phyloP scores from a whole-genome alignment of 352 stramenopile genomes.

The Phytophthora citrophthora region DNA sequence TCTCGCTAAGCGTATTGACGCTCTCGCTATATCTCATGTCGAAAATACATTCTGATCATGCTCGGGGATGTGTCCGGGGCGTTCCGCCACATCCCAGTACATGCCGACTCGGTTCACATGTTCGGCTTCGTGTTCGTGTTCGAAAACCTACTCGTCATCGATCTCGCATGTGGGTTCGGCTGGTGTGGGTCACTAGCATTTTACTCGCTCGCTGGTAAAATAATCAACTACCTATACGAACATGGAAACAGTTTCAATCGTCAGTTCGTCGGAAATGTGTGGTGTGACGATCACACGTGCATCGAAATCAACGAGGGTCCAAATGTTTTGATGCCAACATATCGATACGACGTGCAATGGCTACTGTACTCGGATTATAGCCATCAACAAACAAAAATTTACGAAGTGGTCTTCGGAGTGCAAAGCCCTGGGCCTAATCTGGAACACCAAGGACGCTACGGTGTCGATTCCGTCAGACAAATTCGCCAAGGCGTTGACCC shows the following conservation, averaged over 20 bases:
- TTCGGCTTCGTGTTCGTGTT: slow-evolving; percentile 28
- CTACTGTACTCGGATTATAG: slow-evolving; percentile 3
- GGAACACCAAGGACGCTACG: neutral
- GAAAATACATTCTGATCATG: slow-evolving; percentile 16
- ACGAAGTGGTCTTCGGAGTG: neutral
- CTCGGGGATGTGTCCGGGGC: slow-evolving; percentile 36
- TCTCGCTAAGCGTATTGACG: slow-evolving; percentile 22
- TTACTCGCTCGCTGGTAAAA: slow-evolving; percentile 19
- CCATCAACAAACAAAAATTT: neutral
- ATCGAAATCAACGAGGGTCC: slow-evolving; percentile 13
- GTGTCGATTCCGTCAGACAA: neutral
- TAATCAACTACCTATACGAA: slow-evolving; percentile 30
- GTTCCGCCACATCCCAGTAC: slow-evolving; percentile 36
- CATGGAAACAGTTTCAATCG: neutral
- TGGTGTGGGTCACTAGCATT: slow-evolving; percentile 32
- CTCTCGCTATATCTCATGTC: slow-evolving; percentile 5
- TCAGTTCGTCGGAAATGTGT: slow-evolving; percentile 20
- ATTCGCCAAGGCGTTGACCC: neutral
- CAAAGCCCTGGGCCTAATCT: neutral
- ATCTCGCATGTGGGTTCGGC: slow-evolving; percentile 23
- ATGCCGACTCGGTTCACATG: slow-evolving; percentile 29
- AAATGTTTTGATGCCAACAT: slow-evolving; percentile 10
- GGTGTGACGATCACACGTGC: slow-evolving; percentile 35
- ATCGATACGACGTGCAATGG: slow-evolving; percentile 22
- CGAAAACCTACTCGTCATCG: slow-evolving; percentile 23